Conservation (phyloP, 2,329 filamentous ascomycete species). For the Sporothrix protearum region DNA sequence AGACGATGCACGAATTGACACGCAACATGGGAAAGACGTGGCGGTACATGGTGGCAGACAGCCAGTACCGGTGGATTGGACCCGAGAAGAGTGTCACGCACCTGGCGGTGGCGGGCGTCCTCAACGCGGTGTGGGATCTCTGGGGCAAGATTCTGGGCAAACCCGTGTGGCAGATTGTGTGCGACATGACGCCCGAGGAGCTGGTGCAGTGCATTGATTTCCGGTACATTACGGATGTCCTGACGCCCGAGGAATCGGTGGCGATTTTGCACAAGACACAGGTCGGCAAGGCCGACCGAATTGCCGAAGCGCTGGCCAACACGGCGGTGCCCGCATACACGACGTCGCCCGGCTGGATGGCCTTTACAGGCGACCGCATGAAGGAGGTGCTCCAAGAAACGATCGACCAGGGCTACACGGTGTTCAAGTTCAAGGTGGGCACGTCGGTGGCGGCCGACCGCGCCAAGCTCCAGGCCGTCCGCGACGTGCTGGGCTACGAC, state of each 20-base stretch:
- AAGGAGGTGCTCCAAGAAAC: slow-evolving; percentile 69
- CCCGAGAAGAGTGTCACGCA: slow-evolving; percentile 94
- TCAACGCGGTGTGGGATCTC: slow-evolving; percentile 90
- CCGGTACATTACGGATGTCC: slow-evolving; percentile 89
- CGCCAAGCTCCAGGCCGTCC: slow-evolving; percentile 66
- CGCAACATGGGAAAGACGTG: slow-evolving; percentile 83
- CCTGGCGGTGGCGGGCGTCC: slow-evolving; percentile 80
- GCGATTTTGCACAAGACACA: slow-evolving; percentile 64
- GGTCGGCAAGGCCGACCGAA: slow-evolving; percentile 63
- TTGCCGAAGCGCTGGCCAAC: slow-evolving; percentile 69
- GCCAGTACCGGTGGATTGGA: slow-evolving; percentile 87
- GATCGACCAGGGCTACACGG: slow-evolving; percentile 70
- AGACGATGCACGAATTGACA: slow-evolving; percentile 72
- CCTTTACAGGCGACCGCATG: slow-evolving; percentile 86
- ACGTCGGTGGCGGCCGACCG: slow-evolving; percentile 69
- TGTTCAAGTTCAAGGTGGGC: slow-evolving; percentile 93
- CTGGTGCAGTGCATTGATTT: slow-evolving; percentile 88
- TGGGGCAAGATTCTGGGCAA: slow-evolving; percentile 84
- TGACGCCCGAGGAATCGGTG: slow-evolving; percentile 80
- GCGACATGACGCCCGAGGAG: slow-evolving; percentile 85
- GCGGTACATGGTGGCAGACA: slow-evolving; percentile 87
- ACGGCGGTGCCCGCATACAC: slow-evolving; percentile 86
- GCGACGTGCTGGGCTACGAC: slow-evolving; percentile 54
- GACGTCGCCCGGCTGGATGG: slow-evolving; percentile 87
- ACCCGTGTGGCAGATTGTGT: slow-evolving; percentile 85